These are phyloP conservation scores for Pulveroboletus sp. DNA, from an alignment of 768 basidiomycete genomes.

Conservation along the genomic window DNA sequence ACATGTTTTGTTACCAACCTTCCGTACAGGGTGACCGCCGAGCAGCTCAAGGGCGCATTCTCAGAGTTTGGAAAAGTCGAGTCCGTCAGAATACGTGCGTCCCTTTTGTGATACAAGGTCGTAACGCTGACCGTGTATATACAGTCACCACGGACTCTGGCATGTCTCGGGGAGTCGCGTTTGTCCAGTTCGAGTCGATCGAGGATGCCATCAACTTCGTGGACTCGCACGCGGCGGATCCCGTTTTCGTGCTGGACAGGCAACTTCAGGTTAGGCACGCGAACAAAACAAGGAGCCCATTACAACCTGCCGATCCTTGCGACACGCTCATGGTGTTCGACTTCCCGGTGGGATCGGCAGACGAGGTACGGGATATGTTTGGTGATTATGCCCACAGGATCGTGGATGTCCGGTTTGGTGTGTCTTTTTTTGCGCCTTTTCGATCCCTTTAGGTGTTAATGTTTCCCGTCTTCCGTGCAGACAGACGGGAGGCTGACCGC, in stretches of 20 bases:
- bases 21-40: constrained; percentile 43
- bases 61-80: constrained; percentile 40
- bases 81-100: constrained; percentile 41
- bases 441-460: not conserved
- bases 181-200: constrained; percentile 39
- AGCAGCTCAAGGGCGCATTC: constrained; percentile 41
- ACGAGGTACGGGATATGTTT: constrained; percentile 26
- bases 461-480: constrained; percentile 28
- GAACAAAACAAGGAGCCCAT: not conserved
- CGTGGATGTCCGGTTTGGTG: constrained; percentile 31
- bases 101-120: not conserved
- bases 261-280: constrained; percentile 43
- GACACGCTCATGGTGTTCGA: constrained; percentile 31
- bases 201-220: constrained; percentile 37
- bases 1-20: constrained; percentile 50
- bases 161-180: constrained; percentile 41
- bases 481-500: constrained; percentile 29
- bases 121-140: not conserved
- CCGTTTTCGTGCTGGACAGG: constrained; percentile 47
- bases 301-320: constrained; percentile 18
- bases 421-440: constrained; percentile 3
- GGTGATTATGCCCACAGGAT: constrained; percentile 13
- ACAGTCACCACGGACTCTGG: constrained; percentile 33
- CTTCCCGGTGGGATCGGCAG: constrained; percentile 25
- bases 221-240: constrained; percentile 38